Percentiles rank a stretch among this genome's conserved stretches.
These are phyloP conservation scores for Diospyros lotus DNA, from an alignment of 148 eudicot genomes.

Conservation along the genomic window DNA sequence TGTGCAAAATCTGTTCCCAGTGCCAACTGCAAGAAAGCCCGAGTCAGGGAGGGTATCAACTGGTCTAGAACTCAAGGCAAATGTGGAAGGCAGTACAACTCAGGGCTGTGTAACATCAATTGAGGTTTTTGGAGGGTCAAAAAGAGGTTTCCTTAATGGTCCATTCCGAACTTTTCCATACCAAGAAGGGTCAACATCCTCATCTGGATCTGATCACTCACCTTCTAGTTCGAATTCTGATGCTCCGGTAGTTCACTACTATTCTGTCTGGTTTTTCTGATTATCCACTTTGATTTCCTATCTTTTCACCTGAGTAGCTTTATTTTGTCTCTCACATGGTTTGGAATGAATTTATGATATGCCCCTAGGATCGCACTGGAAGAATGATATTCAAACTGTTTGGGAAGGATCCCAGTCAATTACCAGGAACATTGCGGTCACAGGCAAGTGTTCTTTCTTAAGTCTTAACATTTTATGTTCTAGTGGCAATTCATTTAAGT, in stretches of 20 bases:
- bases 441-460: conserved; percentile 41
- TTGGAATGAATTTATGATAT: background rate
- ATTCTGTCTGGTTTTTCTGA: background rate
- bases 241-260: conserved; percentile 32
- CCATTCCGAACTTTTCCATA: conserved; percentile 34
- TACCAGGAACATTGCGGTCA: conserved; percentile 66
- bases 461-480: background rate
- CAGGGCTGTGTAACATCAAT: conserved; percentile 26
- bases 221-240: conserved; percentile 46
- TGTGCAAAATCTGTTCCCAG: conserved; percentile 42
- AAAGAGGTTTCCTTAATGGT: conserved; percentile 15
- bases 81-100: conserved; percentile 17
- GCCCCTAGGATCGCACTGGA: conserved; percentile 66
- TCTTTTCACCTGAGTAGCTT: background rate
- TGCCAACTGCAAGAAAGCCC: conserved; percentile 28
- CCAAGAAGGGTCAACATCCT: conserved; percentile 44
- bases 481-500: conserved; percentile 3
- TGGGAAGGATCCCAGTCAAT: conserved; percentile 85
- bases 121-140: conserved; percentile 37
- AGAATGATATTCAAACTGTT: conserved; percentile 79
- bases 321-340: background rate
- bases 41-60: conserved; percentile 21
- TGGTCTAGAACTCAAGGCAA: conserved; percentile 14
- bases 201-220: conserved; percentile 53
- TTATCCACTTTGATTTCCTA: background rate